These are phyloP conservation scores for Thermomucor indicae-seudaticae DNA, from an alignment of 371 early-diverging fungal genomes.

Conservation along the genomic window DNA sequence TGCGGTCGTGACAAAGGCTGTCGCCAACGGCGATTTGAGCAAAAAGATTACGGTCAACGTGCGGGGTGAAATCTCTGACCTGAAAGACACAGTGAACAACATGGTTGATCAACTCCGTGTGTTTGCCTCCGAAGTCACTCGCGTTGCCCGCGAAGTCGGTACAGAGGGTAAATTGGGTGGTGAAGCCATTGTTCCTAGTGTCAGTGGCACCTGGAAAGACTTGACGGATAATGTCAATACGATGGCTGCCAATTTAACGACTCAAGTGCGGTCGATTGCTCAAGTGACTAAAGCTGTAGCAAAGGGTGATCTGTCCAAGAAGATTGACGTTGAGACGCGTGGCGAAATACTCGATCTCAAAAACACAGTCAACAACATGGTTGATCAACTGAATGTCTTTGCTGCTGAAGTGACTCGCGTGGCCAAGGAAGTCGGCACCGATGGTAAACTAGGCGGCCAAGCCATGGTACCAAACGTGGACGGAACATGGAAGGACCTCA, in stretches of 20 bases:
- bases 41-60: slow-evolving; percentile 56
- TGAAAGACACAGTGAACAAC: slow-evolving; percentile 36
- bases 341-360: slow-evolving; percentile 63
- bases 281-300: slow-evolving; percentile 48
- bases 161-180: slow-evolving; percentile 41
- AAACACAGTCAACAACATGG: slow-evolving; percentile 66
- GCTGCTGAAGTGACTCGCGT: slow-evolving; percentile 38
- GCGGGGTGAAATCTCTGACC: slow-evolving; percentile 57
- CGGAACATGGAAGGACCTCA: slow-evolving; percentile 61
- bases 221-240: slow-evolving; percentile 44
- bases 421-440: slow-evolving; percentile 44
- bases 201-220: slow-evolving; percentile 45
- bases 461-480: slow-evolving; percentile 43
- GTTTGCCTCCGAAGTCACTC: slow-evolving; percentile 35
- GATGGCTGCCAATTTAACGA: slow-evolving; percentile 39
- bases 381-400: slow-evolving; percentile 37
- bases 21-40: slow-evolving; percentile 53
- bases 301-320: slow-evolving; percentile 50
- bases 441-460: slow-evolving; percentile 46
- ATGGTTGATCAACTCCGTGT: slow-evolving; percentile 42
- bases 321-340: slow-evolving; percentile 56
- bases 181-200: slow-evolving; percentile 26
- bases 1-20: slow-evolving; percentile 46
- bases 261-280: slow-evolving; percentile 48
- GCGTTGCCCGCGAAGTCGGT: slow-evolving; percentile 38